Base-by-base conservation (phyloP, 441 rosid genomes). In the Macaranga tanarius region DNA sequence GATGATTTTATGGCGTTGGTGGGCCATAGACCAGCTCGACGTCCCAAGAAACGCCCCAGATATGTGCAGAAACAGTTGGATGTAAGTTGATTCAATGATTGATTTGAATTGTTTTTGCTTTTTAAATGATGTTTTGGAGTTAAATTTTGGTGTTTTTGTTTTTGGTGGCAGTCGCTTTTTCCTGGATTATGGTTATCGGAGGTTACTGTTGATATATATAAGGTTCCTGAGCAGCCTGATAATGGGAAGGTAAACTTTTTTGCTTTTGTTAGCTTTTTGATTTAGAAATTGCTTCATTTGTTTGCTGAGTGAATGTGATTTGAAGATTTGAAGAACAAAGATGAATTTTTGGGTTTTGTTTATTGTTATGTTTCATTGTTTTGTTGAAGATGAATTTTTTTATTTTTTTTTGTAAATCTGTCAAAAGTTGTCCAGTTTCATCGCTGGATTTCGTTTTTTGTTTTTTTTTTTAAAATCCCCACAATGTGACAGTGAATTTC, bases 41-140 rank as follows among this genome's bases (percentile, higher is more conserved):
- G 93, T 69, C 92, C 92, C 10, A 94, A 90, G 82, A 94, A 87
- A 72, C 84, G 95, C 57, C 75, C 91, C 7, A 84, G 88, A 38
- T 34, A 72, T 11, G 87, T 92, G 65, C 97, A 87, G 83, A 90
- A 61, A 66, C 83, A 84, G 67, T 48, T 92, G 76, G 93, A 92
- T 83, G 98, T 92, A 79, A 78, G 88, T 77, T 15, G 48, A 61
- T 44, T 50, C 1, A 5, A 56, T 0, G 13, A 19, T 31, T 19
- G 42, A 54, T 70, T n/a, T 56, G n/a, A 16, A 47, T 47, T 65
- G 26, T 1, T 47, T 65, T 15, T 62, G 65, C 31, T 64, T 65
- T 34, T 26, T n/a, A n/a, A n/a, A n/a, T 12, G 56, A 52, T 40
- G 50, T 19, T 47, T 5, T 19, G 8, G 13, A 75, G 7, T 22